Evolutionary conservation across 495 filamentous ascomycete species (phyloP).

Genomic region (Aspergillus asperescens): DNA sequence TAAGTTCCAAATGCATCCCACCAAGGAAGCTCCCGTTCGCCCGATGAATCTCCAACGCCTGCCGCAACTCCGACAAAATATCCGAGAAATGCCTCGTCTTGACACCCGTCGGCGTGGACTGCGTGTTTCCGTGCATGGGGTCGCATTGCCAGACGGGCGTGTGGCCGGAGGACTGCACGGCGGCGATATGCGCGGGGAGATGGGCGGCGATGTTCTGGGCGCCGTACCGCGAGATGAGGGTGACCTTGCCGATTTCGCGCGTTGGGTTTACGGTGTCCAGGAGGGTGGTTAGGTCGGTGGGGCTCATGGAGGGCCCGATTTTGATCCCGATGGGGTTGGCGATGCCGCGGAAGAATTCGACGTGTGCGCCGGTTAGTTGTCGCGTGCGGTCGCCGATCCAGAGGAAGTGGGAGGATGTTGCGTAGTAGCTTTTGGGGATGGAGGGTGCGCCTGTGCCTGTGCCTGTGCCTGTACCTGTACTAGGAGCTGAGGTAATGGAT

Average conservation of each 20-base stretch:
- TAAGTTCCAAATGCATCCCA: conserved; percentile 91
- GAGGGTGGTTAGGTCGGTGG: conserved; percentile 65
- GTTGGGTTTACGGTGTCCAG: conserved; percentile 79
- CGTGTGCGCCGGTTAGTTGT: conserved; percentile 84
- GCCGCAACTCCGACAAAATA: conserved; percentile 77
- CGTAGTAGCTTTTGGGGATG: conserved; percentile 53
- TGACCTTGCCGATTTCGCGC: conserved; percentile 82
- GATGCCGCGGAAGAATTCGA: conserved; percentile 96
- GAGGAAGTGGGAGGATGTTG: conserved; percentile 94
- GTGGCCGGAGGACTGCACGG: conserved; percentile 69
- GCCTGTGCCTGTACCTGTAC: too few relatives aligned
- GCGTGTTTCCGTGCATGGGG: conserved; percentile 85
- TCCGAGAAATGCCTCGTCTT: conserved; percentile 86
- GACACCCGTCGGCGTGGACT: conserved; percentile 59
- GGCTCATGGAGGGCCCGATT: conserved; percentile 77
- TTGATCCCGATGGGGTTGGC: conserved; percentile 95
- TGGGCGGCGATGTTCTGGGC: conserved; percentile 62
- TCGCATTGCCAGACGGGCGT: conserved; percentile 95
- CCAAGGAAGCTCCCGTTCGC: conserved; percentile 78
- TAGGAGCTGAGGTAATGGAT: too few relatives aligned
- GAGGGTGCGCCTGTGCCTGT: conserved; percentile 7
- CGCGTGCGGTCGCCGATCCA: conserved; percentile 98
- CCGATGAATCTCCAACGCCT: conserved; percentile 77
- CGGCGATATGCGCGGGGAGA: conserved; percentile 77
- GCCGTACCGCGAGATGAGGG: conserved; percentile 93